These are phyloP conservation scores for Hanseniaspora gamundiae DNA, from an alignment of 1,139 yeast genomes.

Conservation along the genomic window DNA sequence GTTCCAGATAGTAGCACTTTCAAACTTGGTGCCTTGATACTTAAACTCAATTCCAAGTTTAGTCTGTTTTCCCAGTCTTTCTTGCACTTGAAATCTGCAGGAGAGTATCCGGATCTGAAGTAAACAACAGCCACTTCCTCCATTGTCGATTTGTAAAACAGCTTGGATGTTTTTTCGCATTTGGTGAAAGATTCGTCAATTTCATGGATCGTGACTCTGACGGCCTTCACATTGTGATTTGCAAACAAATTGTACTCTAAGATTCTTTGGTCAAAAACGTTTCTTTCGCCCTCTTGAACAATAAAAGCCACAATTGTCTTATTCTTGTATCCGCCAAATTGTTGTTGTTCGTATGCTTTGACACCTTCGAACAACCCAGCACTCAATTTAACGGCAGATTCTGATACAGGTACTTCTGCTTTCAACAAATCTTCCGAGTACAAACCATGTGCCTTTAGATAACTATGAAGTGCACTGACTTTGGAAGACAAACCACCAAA, in stretches of 20 bases:
- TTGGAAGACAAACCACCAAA: slow-evolving; percentile 83
- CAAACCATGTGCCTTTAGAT: slow-evolving; percentile 43
- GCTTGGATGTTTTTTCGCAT: slow-evolving; percentile 31
- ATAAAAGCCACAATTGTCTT: slow-evolving; percentile 58
- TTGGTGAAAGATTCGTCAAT: slow-evolving; percentile 34
- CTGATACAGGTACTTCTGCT: slow-evolving; percentile 51
- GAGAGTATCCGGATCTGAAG: slow-evolving; percentile 81
- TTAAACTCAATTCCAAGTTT: slow-evolving; percentile 56
- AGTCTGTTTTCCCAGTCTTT: slow-evolving; percentile 69
- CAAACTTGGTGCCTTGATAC: slow-evolving; percentile 85
- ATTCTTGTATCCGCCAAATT: slow-evolving; percentile 8
- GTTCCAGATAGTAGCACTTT: slow-evolving; percentile 86
- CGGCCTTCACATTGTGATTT: slow-evolving; percentile 44
- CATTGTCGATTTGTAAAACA: slow-evolving; percentile 40
- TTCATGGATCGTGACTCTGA: slow-evolving; percentile 57
- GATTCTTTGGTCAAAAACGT: slow-evolving; percentile 81
- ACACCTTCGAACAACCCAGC: slow-evolving; percentile 56
- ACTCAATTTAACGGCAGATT: slow-evolving; percentile 50
- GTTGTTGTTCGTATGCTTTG: slow-evolving; percentile 36
- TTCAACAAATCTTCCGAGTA: slow-evolving; percentile 36
- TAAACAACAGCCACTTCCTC: slow-evolving; percentile 81
- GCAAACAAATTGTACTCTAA: slow-evolving; percentile 60
- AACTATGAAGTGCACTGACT: slow-evolving; percentile 66
- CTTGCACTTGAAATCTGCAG: slow-evolving; percentile 51
- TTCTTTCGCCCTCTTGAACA: slow-evolving; percentile 77